A percentile compares a stretch with the other conserved stretches of the same genome.
Conservation (phyloP, 164 flowering plant species). For the Echeveria elegans region DNA sequence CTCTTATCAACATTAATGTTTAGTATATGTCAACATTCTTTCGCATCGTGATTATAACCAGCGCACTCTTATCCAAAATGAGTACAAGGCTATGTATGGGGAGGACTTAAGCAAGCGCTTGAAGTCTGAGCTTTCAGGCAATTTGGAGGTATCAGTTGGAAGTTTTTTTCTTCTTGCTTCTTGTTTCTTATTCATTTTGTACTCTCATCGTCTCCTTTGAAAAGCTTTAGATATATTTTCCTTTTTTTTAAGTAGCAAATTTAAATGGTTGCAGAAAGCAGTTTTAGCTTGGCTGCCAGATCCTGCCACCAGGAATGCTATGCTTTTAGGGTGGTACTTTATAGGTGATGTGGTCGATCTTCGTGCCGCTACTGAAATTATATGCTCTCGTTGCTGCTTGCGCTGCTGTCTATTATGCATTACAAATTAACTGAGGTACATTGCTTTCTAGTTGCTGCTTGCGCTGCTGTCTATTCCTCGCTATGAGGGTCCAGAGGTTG, state of each 20-base stretch:
- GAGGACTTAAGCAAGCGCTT: conserved; percentile 51
- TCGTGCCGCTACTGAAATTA: conserved; percentile 59
- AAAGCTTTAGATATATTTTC: too few relatives aligned
- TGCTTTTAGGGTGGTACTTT: conserved; percentile 36
- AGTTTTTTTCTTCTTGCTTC: too few relatives aligned
- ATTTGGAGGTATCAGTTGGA: conserved; percentile 39
- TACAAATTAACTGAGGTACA: background rate
- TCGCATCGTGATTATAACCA: conserved; percentile 65
- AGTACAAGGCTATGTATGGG: conserved; percentile 45
- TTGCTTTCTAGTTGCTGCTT: background rate
- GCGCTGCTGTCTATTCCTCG: background rate
- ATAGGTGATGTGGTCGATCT: conserved; percentile 25
- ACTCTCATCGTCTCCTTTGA: too few relatives aligned
- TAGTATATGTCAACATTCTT: conserved; percentile 31
- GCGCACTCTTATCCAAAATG: conserved; percentile 56
- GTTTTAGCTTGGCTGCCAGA: conserved; percentile 66
- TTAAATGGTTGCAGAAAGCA: conserved; percentile 56
- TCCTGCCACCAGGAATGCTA: conserved; percentile 61
- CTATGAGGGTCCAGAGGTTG: background rate
- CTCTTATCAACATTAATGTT: too few relatives aligned
- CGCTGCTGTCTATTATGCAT: conserved; percentile 19
- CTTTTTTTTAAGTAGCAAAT: too few relatives aligned
- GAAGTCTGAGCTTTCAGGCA: conserved; percentile 57
- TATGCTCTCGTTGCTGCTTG: conserved; percentile 65
- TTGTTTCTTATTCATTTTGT: too few relatives aligned